A percentile compares a stretch with the other conserved stretches of the same genome.
Conservation (phyloP, 208 protist species). For the Zelonia costaricensis region DNA sequence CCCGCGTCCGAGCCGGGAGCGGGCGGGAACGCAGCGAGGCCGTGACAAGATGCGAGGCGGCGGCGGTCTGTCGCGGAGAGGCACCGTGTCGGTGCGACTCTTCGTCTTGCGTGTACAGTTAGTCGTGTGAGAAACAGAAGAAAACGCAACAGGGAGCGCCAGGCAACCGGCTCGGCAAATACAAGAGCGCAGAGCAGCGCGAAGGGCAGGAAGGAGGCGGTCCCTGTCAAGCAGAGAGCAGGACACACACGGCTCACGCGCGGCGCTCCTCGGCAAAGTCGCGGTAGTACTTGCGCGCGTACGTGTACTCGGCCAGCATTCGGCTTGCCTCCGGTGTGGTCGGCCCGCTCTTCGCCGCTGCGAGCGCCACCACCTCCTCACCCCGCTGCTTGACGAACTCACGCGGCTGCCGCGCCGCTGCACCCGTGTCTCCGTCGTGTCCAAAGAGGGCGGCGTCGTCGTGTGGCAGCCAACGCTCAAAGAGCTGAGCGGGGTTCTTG, state of each 20-base stretch:
- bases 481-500: constrained; percentile 56
- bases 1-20: no score
- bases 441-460: not conserved
- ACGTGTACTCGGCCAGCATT: constrained; percentile 13
- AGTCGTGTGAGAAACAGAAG: no score
- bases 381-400: constrained; percentile 24
- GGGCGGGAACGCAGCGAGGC: no score
- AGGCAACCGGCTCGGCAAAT: no score
- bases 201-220: no score
- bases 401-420: constrained; percentile 1
- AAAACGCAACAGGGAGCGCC: no score
- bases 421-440: not conserved
- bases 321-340: constrained; percentile 14
- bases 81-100: no score
- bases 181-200: no score
- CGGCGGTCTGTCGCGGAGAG: no score
- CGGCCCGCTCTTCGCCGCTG: constrained; percentile 22
- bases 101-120: no score
- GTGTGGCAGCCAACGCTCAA: constrained; percentile 42
- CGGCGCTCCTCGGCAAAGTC: constrained; percentile 3
- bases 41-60: no score
- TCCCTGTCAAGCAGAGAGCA: no score
- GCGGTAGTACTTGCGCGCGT: constrained; percentile 25
- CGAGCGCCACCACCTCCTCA: constrained; percentile 19
- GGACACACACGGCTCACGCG: not conserved